phyloP scores from a whole-genome alignment of 2,329 filamentous ascomycete species.

The Aspergillus udagawae region DNA sequence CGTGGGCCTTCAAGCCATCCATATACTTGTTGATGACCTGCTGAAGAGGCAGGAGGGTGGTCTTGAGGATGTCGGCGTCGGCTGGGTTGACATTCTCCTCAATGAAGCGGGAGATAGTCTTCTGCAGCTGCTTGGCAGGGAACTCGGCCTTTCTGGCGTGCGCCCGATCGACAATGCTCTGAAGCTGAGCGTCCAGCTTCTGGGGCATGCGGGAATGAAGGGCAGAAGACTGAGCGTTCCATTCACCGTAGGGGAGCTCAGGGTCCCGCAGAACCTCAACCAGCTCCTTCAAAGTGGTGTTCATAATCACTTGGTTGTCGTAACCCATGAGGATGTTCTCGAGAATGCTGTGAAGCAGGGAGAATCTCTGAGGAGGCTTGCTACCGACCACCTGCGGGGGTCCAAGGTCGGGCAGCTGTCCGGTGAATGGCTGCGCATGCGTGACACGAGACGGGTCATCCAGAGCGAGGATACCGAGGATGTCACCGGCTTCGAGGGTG shows the following conservation, averaged over 20 bases:
- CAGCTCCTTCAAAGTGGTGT: constrained; percentile 75
- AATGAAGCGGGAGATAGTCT: constrained; percentile 81
- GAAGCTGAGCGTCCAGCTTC: constrained; percentile 78
- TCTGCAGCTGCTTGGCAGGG: constrained; percentile 80
- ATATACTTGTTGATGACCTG: constrained; percentile 74
- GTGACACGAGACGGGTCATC: constrained; percentile 96
- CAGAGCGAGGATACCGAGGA: constrained; percentile 91
- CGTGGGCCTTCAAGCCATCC: constrained; percentile 86
- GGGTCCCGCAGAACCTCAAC: constrained; percentile 85
- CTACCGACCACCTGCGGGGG: constrained; percentile 80
- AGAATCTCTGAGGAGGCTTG: constrained; percentile 88
- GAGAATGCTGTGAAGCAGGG: constrained; percentile 70
- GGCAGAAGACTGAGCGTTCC: constrained; percentile 91
- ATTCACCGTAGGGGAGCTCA: constrained; percentile 93
- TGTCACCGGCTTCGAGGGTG: constrained; percentile 96
- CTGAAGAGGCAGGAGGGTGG: constrained; percentile 69
- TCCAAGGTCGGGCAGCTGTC: constrained; percentile 82
- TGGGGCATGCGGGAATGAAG: constrained; percentile 97
- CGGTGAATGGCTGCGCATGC: constrained; percentile 89
- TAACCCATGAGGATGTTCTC: constrained; percentile 87
- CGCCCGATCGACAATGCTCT: constrained; percentile 80
- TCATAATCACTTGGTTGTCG: constrained; percentile 97
- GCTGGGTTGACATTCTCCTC: constrained; percentile 73
- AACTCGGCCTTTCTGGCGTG: constrained; percentile 78
- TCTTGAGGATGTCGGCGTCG: constrained; percentile 70